phyloP scores from a whole-genome alignment of 768 basidiomycete species.

The Pulveroboletus sp. region DNA sequence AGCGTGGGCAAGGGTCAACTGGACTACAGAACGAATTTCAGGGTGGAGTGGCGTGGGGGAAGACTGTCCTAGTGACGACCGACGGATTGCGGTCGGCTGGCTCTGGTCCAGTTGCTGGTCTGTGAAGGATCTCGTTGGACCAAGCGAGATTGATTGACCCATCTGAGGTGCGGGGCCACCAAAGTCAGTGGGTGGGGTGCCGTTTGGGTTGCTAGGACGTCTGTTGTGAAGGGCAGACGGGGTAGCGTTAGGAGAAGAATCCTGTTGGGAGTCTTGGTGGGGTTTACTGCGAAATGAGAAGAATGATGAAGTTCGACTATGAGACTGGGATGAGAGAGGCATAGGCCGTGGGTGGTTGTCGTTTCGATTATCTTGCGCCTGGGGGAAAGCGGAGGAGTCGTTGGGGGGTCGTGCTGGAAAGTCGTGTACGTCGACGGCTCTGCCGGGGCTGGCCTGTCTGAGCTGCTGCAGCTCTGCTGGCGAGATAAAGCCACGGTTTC shows the following conservation, averaged over 20 bases:
- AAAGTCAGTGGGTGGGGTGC: constrained; percentile 15
- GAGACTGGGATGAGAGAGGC: constrained; percentile 28
- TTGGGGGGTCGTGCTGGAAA: constrained; percentile 26
- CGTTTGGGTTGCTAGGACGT: constrained; percentile 13
- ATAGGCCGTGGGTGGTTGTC: constrained; percentile 24
- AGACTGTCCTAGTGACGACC: constrained; percentile 16
- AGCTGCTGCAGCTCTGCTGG: constrained; percentile 32
- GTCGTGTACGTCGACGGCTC: constrained; percentile 31
- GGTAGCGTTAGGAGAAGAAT: constrained; percentile 14
- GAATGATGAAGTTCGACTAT: constrained; percentile 59
- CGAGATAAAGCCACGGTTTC: constrained; percentile 32
- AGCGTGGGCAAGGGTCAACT: constrained; percentile 67
- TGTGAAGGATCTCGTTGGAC: constrained; percentile 21
- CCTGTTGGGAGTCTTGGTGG: constrained; percentile 14
- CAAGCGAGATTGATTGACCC: constrained; percentile 31
- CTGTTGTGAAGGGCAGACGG: constrained; percentile 14
- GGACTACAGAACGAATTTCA: constrained; percentile 77
- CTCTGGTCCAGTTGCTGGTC: constrained; percentile 25
- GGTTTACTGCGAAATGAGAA: constrained; percentile 54
- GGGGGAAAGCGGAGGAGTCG: constrained; percentile 10
- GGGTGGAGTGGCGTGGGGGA: constrained; percentile 57
- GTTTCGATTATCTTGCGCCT: constrained; percentile 15
- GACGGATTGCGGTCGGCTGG: constrained; percentile 13
- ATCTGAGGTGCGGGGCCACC: constrained; percentile 26
- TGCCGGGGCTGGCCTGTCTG: constrained; percentile 30